Conservation (phyloP, 2,329 filamentous ascomycete species). For the Eurotiales sp. region DNA sequence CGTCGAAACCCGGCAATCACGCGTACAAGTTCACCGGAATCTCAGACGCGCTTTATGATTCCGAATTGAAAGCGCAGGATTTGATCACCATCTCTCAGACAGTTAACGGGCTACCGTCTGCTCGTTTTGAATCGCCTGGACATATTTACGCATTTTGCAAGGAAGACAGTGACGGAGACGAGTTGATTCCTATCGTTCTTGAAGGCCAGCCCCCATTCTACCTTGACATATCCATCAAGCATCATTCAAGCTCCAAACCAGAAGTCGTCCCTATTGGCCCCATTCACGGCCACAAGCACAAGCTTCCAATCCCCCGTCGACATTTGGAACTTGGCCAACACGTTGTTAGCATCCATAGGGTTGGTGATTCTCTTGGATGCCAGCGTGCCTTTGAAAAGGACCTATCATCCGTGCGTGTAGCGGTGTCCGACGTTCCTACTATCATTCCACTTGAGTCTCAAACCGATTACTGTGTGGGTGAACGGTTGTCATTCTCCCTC, state of each 20-base stretch:
- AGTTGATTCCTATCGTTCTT: conserved; percentile 81
- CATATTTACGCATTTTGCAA: conserved; percentile 96
- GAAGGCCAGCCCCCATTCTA: conserved; percentile 83
- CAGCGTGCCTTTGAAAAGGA: conserved; percentile 70
- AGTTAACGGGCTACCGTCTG: conserved; percentile 78
- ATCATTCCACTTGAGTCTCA: conserved; percentile 84
- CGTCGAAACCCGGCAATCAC: conserved; percentile 74
- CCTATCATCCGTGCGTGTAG: conserved; percentile 77
- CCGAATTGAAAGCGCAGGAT: conserved; percentile 61
- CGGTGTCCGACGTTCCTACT: conserved; percentile 87
- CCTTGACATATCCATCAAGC: conserved; percentile 88
- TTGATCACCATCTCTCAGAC: conserved; percentile 72
- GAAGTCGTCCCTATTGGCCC: conserved; percentile 79
- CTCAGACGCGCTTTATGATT: conserved; percentile 80
- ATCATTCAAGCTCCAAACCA: conserved; percentile 73
- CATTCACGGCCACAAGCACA: conserved; percentile 69
- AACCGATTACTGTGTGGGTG: conserved; percentile 89
- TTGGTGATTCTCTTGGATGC: conserved; percentile 83
- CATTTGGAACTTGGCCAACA: conserved; percentile 86
- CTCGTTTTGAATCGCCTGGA: conserved; percentile 76
- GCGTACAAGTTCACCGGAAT: conserved; percentile 81
- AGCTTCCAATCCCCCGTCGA: conserved; percentile 78
- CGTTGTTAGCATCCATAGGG: conserved; percentile 80
- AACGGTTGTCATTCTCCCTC: conserved; percentile 87
- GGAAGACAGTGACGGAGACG: conserved; percentile 74